Percentiles rank a stretch among this genome's conserved stretches.
Conservation (phyloP, 208 protist genomes). For the Trichomonas tenax region DNA sequence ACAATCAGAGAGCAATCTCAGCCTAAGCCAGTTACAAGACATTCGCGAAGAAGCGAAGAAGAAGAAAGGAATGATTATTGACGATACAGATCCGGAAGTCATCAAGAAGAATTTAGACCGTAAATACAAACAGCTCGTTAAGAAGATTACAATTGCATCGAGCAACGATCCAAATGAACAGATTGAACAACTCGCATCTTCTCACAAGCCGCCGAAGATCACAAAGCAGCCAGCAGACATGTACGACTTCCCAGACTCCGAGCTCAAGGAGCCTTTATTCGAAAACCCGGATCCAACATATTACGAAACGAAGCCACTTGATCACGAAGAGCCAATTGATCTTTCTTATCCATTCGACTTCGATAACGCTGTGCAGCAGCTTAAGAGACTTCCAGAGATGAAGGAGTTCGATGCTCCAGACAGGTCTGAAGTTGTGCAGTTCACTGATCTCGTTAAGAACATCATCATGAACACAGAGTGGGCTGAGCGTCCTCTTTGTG, state of each 20-base stretch:
- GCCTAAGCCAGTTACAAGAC: neutral
- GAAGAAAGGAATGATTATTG: neutral
- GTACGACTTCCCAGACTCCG: neutral
- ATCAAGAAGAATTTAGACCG: neutral
- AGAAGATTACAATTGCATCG: neutral
- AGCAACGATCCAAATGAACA: neutral
- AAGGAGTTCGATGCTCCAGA: neutral
- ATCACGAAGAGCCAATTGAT: neutral
- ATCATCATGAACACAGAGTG: neutral
- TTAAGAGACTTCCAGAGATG: neutral
- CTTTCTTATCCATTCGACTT: neutral
- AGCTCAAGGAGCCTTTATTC: neutral
- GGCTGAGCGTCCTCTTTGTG: neutral
- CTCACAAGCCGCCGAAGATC: neutral
- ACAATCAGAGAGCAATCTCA: neutral
- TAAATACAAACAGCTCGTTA: neutral
- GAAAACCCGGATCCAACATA: neutral
- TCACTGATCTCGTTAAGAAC: neutral
- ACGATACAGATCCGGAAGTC: neutral
- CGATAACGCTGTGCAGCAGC: neutral
- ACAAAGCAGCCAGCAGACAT: neutral
- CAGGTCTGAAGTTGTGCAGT: neutral
- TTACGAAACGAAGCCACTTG: neutral
- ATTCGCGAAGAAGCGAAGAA: neutral
- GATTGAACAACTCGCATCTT: neutral